phyloP scores from a whole-genome alignment of 345 rosid species.

The Boechera stricta region DNA sequence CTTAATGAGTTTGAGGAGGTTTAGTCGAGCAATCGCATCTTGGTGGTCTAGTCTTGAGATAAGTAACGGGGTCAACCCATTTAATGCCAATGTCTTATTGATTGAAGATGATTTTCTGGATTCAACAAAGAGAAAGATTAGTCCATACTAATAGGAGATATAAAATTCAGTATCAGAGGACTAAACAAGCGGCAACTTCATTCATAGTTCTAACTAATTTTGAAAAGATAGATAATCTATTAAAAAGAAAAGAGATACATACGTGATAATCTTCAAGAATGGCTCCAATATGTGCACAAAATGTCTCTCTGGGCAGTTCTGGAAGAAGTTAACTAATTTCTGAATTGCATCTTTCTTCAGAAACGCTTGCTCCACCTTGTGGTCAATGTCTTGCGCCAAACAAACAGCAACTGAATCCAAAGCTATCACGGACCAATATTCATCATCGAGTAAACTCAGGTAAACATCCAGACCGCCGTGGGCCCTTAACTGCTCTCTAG shows the following conservation, averaged over 20 bases:
- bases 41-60: conserved; percentile 87
- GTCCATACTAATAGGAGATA: conserved; percentile 47
- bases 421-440: conserved; percentile 88
- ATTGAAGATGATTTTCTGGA: conserved; percentile 93
- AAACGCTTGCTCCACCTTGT: conserved; percentile 92
- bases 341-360: conserved; percentile 90
- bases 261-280: conserved; percentile 96
- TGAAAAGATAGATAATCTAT: conserved; percentile 9
- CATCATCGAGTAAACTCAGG: conserved; percentile 87
- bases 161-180: not conserved
- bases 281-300: conserved; percentile 97
- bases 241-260: conserved; percentile 36
- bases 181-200: conserved; percentile 6
- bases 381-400: conserved; percentile 97
- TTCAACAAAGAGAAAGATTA: conserved; percentile 40
- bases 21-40: conserved; percentile 96
- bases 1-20: conserved; percentile 93
- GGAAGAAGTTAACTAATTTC: conserved; percentile 90
- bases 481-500: conserved; percentile 96
- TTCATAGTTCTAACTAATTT: conserved; percentile 14
- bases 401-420: conserved; percentile 96
- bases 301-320: conserved; percentile 89
- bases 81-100: conserved; percentile 90
- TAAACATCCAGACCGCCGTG: conserved; percentile 97
- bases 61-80: conserved; percentile 92